These are phyloP conservation scores for Monascus purpureus DNA, from an alignment of 495 filamentous ascomycete species.

Conservation along the genomic window DNA sequence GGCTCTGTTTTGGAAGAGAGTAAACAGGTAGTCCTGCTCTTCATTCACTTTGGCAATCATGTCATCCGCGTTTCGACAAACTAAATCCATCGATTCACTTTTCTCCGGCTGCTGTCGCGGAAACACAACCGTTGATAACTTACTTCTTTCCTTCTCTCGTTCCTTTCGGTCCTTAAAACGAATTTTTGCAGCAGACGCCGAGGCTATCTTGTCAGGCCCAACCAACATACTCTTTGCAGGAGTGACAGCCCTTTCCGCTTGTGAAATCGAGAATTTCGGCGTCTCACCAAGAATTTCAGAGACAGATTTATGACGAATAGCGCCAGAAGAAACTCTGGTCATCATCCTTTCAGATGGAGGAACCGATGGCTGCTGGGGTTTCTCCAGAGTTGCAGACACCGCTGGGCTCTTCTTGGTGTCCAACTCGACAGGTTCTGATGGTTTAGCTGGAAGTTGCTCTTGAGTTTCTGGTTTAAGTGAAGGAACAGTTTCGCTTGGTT, in stretches of 20 bases:
- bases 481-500: not conserved
- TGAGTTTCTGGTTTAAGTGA: not conserved
- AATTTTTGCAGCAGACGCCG: constrained; percentile 32
- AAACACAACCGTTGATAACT: constrained; percentile 70
- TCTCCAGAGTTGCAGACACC: constrained; percentile 8
- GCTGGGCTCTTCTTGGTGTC: constrained; percentile 2
- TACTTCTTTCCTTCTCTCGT: constrained; percentile 48
- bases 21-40: constrained; percentile 65
- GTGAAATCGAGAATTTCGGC: constrained; percentile 27
- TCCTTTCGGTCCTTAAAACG: constrained; percentile 40
- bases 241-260: constrained; percentile 16
- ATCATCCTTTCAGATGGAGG: constrained; percentile 41
- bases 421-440: constrained; percentile 6
- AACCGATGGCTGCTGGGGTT: constrained; percentile 8
- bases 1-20: constrained; percentile 59
- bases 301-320: constrained; percentile 57
- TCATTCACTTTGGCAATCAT: constrained; percentile 35
- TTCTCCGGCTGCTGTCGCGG: constrained; percentile 31
- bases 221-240: constrained; percentile 11
- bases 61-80: constrained; percentile 30
- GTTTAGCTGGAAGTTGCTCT: constrained; percentile 1
- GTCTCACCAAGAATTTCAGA: constrained; percentile 57
- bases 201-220: constrained; percentile 18
- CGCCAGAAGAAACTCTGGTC: constrained; percentile 50
- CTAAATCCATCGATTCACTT: constrained; percentile 19